Percentiles rank a stretch among this genome's conserved stretches.
These are phyloP conservation scores for Pseudoperonospora humuli DNA, from an alignment of 352 stramenopile species.

Conservation along the genomic window DNA sequence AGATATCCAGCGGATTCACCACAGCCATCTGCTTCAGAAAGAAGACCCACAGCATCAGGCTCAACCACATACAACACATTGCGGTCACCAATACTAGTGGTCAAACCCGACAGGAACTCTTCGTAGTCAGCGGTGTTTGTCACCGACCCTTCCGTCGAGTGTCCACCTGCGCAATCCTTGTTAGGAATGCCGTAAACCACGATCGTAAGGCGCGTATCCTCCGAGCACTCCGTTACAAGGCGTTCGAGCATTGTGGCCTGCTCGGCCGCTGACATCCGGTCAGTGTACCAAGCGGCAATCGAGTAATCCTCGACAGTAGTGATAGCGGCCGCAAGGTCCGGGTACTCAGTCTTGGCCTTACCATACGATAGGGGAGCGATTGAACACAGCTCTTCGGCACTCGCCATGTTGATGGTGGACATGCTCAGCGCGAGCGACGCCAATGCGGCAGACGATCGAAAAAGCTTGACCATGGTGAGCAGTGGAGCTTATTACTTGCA, in stretches of 20 bases:
- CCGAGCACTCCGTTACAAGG: constrained; percentile 28
- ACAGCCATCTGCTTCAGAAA: constrained; percentile 27
- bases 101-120: constrained; percentile 39
- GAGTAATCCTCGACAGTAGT: constrained; percentile 40
- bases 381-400: too few relatives aligned
- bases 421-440: too few relatives aligned
- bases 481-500: too few relatives aligned
- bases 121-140: constrained; percentile 45
- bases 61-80: constrained; percentile 68
- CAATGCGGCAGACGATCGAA: too few relatives aligned
- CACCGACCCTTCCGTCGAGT: constrained; percentile 29
- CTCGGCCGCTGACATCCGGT: constrained; percentile 33
- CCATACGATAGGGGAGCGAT: constrained; percentile 36
- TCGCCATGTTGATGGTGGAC: too few relatives aligned
- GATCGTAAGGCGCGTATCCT: constrained; percentile 40
- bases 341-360: constrained; percentile 35
- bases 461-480: too few relatives aligned
- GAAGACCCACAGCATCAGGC: constrained; percentile 52
- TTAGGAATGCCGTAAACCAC: constrained; percentile 69
- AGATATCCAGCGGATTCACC: constrained; percentile 40
- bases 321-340: constrained; percentile 39
- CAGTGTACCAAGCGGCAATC: constrained; percentile 64
- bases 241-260: constrained; percentile 24
- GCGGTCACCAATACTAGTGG: constrained; percentile 33
- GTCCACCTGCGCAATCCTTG: constrained; percentile 60